Evolutionary conservation across 108 stramenopile genomes (phyloP).

Genomic region (Pseudonitzschia multistriata): DNA sequence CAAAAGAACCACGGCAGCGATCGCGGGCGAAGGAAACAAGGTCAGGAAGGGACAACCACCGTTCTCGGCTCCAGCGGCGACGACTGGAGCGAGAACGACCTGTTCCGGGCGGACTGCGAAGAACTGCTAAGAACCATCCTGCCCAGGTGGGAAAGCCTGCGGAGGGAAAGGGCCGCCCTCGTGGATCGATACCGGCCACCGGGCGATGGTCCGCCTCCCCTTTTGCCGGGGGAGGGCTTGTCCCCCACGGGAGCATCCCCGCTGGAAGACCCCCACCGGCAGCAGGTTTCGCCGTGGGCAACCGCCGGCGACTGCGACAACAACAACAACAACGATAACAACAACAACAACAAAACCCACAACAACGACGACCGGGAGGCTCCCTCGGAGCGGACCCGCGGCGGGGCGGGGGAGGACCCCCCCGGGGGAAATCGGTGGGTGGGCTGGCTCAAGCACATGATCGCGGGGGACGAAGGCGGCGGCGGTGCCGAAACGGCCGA

Average conservation of each 20-base stretch:
- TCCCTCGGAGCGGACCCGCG: too few relatives aligned
- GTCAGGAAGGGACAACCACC: not conserved
- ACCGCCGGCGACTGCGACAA: not conserved
- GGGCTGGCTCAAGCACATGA: slow-evolving; percentile 7
- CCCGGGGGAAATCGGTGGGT: not conserved
- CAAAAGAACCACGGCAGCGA: not conserved
- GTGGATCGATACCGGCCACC: slow-evolving; percentile 10
- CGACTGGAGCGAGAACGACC: not conserved
- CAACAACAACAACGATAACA: too few relatives aligned
- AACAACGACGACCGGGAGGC: not conserved
- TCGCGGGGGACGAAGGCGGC: not conserved
- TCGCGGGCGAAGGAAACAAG: not conserved
- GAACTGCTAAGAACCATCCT: slow-evolving; percentile 10
- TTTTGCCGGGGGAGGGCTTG: too few relatives aligned
- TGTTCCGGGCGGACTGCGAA: slow-evolving; percentile 7
- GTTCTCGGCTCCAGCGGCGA: not conserved
- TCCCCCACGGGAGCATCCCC: too few relatives aligned
- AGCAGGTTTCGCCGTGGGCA: not conserved
- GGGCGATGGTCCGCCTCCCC: too few relatives aligned
- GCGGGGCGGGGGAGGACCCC: not conserved
- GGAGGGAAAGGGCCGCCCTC: slow-evolving; percentile 26
- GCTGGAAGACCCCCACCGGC: not conserved
- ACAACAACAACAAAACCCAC: not conserved
- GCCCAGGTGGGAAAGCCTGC: slow-evolving; percentile 31
- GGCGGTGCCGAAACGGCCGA: not conserved